phyloP scores from a whole-genome alignment of 441 rosid genomes.

The Populus hybrid region DNA sequence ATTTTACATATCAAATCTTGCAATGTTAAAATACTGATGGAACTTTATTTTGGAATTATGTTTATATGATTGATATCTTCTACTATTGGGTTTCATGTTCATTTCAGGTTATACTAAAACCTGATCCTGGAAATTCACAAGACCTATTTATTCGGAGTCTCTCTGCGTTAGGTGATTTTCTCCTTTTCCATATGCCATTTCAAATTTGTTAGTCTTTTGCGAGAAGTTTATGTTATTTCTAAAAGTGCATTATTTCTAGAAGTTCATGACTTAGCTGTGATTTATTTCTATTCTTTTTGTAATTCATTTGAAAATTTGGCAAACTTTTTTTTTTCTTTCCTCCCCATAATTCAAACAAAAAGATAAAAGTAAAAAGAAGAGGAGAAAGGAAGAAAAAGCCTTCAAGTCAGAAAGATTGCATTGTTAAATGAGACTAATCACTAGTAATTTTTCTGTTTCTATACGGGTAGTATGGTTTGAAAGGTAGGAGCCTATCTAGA shows the following conservation, averaged over 20 bases:
- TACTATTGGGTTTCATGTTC: slow-evolving; percentile 10
- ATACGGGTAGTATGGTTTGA: background rate
- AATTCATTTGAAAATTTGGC: background rate
- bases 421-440: background rate
- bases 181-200: background rate
- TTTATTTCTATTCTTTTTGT: background rate
- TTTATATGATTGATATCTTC: background rate
- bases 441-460: background rate
- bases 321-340: background rate
- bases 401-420: background rate
- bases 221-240: background rate
- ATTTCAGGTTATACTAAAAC: slow-evolving; percentile 87
- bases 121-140: slow-evolving; percentile 98
- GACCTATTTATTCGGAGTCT: slow-evolving; percentile 89
- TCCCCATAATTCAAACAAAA: background rate
- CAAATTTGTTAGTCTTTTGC: background rate
- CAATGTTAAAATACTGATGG: background rate
- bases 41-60: background rate
- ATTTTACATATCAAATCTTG: background rate
- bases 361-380: background rate
- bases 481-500: background rate
- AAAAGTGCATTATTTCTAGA: background rate
- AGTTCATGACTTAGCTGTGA: background rate
- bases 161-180: slow-evolving; percentile 72
- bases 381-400: background rate